Conservation (phyloP, 257 asterid species). For the Nemophila menziesii region DNA sequence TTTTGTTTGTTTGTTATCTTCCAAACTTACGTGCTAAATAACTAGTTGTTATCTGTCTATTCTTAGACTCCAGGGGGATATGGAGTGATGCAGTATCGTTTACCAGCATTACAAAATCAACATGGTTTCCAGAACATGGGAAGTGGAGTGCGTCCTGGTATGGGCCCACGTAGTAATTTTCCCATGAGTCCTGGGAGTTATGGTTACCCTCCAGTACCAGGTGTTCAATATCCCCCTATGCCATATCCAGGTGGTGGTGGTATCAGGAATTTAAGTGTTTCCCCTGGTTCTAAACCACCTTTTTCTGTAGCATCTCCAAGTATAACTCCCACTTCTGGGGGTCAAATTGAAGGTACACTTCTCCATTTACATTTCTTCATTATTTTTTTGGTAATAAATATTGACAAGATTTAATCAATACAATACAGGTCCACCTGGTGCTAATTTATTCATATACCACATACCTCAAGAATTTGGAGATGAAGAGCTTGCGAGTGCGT, state of each 20-base stretch:
- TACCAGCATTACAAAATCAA: conserved; percentile 64
- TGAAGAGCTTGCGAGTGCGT: conserved; percentile 70
- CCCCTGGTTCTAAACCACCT: conserved; percentile 51
- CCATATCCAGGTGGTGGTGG: conserved; percentile 53
- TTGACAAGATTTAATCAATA: neutral
- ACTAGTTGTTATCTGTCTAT: conserved; percentile 32
- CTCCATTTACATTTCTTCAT: conserved; percentile 6
- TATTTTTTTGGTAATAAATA: neutral
- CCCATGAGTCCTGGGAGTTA: conserved; percentile 46
- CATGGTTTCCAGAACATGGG: conserved; percentile 51
- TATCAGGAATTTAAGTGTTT: conserved; percentile 35
- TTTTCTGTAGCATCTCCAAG: conserved; percentile 84
- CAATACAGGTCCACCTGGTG: conserved; percentile 98
- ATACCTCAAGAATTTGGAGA: conserved; percentile 94
- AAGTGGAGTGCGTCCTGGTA: conserved; percentile 44
- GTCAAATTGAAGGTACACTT: conserved; percentile 75
- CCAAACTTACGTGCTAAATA: conserved; percentile 22
- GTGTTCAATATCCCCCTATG: conserved; percentile 67
- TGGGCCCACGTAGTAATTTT: conserved; percentile 57
- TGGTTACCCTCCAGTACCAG: conserved; percentile 47
- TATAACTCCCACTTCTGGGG: conserved; percentile 57
- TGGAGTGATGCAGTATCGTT: conserved; percentile 83
- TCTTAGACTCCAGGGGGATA: conserved; percentile 81
- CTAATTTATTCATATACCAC: conserved; percentile 88
- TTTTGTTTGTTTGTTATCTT: too few species aligned